Percentiles rank a stretch among this genome's conserved stretches.
phyloP scores from a whole-genome alignment of 2,329 filamentous ascomycete genomes.

The Myriosclerotinia curreyana region DNA sequence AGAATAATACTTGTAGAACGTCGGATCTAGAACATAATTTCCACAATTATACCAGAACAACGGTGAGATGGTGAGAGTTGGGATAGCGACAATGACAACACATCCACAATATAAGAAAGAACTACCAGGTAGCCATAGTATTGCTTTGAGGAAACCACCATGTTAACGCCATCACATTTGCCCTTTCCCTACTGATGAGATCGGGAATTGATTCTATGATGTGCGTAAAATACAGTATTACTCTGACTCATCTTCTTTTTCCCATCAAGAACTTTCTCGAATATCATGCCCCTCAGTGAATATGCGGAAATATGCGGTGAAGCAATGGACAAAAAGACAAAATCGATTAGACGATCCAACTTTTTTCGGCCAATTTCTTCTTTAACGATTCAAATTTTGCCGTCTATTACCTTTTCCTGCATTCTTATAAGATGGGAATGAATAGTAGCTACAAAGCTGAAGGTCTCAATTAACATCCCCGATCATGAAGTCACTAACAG shows the following conservation, averaged over 20 bases:
- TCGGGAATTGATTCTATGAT: too few relatives aligned
- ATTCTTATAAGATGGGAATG: not conserved
- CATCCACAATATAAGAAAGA: not conserved
- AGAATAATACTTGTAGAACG: conserved; percentile 1
- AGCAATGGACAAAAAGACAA: not conserved
- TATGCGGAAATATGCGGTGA: not conserved
- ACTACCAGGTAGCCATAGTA: not conserved
- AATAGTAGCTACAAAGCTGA: not conserved
- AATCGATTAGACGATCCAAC: not conserved
- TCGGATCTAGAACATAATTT: not conserved
- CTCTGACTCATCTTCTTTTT: not conserved
- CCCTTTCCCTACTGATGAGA: not conserved
- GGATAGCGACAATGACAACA: too few relatives aligned
- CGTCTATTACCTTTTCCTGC: not conserved
- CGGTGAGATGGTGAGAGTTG: not conserved
- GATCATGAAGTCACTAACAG: not conserved
- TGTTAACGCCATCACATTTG: not conserved
- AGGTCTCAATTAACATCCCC: too few relatives aligned
- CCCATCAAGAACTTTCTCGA: not conserved
- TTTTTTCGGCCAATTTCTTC: not conserved
- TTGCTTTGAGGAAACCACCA: not conserved
- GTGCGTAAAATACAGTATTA: too few relatives aligned
- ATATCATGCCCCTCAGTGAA: not conserved
- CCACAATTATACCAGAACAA: not conserved
- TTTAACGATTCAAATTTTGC: not conserved